Percentiles rank a stretch among this genome's conserved stretches.
Evolutionary conservation across 345 rosid genomes (phyloP).

Genomic region (Eucalyptus coolabah): DNA sequence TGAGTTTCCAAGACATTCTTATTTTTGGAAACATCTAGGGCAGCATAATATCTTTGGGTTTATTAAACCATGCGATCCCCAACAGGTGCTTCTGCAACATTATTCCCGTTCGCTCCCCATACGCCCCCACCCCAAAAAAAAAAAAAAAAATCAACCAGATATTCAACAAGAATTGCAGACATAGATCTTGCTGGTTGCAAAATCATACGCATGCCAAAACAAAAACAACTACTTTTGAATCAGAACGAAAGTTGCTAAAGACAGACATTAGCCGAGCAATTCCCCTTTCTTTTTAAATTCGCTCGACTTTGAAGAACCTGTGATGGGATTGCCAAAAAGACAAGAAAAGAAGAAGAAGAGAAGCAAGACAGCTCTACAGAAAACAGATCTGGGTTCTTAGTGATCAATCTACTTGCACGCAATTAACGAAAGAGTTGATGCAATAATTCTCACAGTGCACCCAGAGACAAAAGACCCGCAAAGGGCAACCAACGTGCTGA

Average conservation of each 20-base stretch:
- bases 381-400: neutral
- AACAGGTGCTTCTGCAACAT: neutral
- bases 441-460: neutral
- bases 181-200: neutral
- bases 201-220: neutral
- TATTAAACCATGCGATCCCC: neutral
- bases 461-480: slow-evolving; percentile 10
- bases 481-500: slow-evolving; percentile 41
- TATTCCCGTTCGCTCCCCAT: neutral
- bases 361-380: neutral
- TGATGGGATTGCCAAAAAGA: neutral
- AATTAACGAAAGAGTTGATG: neutral
- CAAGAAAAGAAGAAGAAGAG: neutral
- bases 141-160: neutral
- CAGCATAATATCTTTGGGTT: neutral
- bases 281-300: neutral
- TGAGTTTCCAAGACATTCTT: neutral
- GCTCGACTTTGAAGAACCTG: neutral
- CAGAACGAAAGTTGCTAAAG: neutral
- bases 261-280: neutral
- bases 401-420: neutral
- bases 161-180: neutral
- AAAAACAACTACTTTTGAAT: neutral
- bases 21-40: neutral
- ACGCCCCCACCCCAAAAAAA: neutral